Evolutionary conservation across 1,139 yeast species (phyloP).

Genomic region (Yamadazyma aaseri): DNA sequence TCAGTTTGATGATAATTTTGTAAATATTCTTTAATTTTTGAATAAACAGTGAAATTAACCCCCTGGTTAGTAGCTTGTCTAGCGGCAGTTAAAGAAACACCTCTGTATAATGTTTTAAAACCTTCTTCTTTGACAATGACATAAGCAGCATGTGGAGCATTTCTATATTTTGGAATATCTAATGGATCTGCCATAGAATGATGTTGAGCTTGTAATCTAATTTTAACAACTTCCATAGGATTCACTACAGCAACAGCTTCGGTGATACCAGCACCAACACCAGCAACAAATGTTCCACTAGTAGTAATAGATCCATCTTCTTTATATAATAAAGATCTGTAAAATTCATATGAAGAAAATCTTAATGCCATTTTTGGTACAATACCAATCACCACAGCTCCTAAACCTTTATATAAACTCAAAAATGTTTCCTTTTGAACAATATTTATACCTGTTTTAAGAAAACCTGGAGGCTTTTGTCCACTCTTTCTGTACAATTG

Average conservation of each 20-base stretch:
- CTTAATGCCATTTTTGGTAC: conserved; percentile 98
- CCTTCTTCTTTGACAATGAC: conserved; percentile 91
- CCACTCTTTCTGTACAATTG: conserved; percentile 72
- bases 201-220: conserved; percentile 93
- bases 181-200: conserved; percentile 84
- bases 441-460: conserved; percentile 76
- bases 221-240: conserved; percentile 97
- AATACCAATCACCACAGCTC: conserved; percentile 95
- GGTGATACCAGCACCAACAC: conserved; percentile 96
- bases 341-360: conserved; percentile 89
- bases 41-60: conserved; percentile 94
- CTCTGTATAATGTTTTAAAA: conserved; percentile 82
- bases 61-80: conserved; percentile 99
- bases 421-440: conserved; percentile 78
- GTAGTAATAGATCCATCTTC: conserved; percentile 71
- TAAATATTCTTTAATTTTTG: conserved; percentile 72
- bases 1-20: conserved; percentile 65
- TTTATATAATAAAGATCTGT: conserved; percentile 66
- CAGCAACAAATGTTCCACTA: conserved; percentile 77
- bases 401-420: conserved; percentile 91
- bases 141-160: conserved; percentile 89
- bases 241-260: conserved; percentile 94
- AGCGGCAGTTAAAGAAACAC: conserved; percentile 93
- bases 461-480: conserved; percentile 78
- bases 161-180: conserved; percentile 80